Conservation (phyloP, 345 rosid genomes). For the Boechera retrofracta region DNA sequence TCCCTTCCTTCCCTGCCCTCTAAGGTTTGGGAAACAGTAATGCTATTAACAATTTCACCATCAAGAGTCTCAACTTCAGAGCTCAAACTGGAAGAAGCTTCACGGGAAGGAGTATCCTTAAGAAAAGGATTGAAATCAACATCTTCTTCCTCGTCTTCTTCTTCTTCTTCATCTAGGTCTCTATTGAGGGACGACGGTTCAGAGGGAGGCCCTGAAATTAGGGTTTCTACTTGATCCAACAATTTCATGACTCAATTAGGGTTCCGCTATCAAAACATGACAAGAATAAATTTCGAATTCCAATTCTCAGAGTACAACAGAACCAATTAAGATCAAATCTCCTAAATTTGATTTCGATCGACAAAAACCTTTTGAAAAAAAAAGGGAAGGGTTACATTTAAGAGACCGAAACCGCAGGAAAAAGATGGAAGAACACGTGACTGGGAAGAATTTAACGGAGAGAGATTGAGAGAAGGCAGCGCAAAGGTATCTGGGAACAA, state of each 20-base stretch:
- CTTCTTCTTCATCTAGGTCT: conserved; percentile 14
- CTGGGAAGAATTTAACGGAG: too few relatives aligned
- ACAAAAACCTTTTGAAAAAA: too few relatives aligned
- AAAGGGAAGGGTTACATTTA: too few relatives aligned
- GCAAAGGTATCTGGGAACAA: too few relatives aligned
- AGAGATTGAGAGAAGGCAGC: too few relatives aligned
- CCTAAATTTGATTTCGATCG: too few relatives aligned
- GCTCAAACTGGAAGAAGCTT: conserved; percentile 89
- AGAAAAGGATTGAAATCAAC: conserved; percentile 83
- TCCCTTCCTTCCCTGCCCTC: conserved; percentile 48
- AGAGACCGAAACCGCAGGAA: too few relatives aligned
- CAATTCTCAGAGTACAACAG: too few relatives aligned
- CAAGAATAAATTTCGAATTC: not conserved
- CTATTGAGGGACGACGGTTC: not conserved
- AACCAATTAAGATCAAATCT: too few relatives aligned
- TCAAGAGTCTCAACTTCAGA: conserved; percentile 69
- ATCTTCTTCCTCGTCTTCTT: conserved; percentile 75
- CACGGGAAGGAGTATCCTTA: conserved; percentile 71
- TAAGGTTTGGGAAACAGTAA: conserved; percentile 29
- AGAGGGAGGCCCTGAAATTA: conserved; percentile 22
- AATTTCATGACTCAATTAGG: conserved; percentile 27
- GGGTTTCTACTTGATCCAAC: conserved; percentile 32
- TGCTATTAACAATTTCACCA: conserved; percentile 45
- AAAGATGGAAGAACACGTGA: too few relatives aligned
- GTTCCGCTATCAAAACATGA: conserved; percentile 23